These are phyloP conservation scores for Debaryomyces nepalensis DNA, from an alignment of 1,139 yeast species.

Conservation along the genomic window DNA sequence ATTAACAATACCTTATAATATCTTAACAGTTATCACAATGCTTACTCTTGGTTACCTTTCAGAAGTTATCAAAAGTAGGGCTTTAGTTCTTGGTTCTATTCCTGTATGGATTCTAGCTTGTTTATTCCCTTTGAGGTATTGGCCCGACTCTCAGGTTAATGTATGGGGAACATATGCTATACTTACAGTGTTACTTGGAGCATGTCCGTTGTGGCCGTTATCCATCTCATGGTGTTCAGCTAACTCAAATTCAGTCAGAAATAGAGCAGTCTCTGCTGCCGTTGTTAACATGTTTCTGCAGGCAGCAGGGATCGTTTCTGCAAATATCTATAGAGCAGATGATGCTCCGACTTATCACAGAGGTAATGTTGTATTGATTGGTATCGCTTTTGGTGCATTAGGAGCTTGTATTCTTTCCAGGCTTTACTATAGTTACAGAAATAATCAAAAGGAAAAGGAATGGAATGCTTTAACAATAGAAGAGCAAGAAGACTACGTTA, in stretches of 20 bases:
- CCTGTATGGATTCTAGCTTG: slow-evolving; percentile 46
- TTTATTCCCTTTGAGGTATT: slow-evolving; percentile 50
- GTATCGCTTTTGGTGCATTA: slow-evolving; percentile 13
- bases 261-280: slow-evolving; percentile 62
- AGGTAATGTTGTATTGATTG: slow-evolving; percentile 45
- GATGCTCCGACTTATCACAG: slow-evolving; percentile 59
- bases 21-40: slow-evolving; percentile 44
- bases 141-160: slow-evolving; percentile 52
- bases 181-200: slow-evolving; percentile 51
- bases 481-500: slow-evolving; percentile 47
- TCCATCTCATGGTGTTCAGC: slow-evolving; percentile 60
- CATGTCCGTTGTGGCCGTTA: slow-evolving; percentile 33
- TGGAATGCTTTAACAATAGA: slow-evolving; percentile 51
- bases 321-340: slow-evolving; percentile 54
- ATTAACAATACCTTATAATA: slow-evolving; percentile 53
- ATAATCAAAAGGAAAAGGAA: slow-evolving; percentile 39
- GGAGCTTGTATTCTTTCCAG: slow-evolving; percentile 20
- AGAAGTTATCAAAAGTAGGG: slow-evolving; percentile 41
- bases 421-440: slow-evolving; percentile 49
- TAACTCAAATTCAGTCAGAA: slow-evolving; percentile 59
- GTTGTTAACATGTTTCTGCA: slow-evolving; percentile 63
- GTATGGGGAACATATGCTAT: slow-evolving; percentile 60
- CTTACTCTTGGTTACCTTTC: slow-evolving; percentile 43
- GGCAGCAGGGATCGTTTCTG: slow-evolving; percentile 50
- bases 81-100: slow-evolving; percentile 30